These are phyloP conservation scores for Cercospora sp. DNA, from an alignment of 2,329 filamentous ascomycete genomes.

Conservation along the genomic window DNA sequence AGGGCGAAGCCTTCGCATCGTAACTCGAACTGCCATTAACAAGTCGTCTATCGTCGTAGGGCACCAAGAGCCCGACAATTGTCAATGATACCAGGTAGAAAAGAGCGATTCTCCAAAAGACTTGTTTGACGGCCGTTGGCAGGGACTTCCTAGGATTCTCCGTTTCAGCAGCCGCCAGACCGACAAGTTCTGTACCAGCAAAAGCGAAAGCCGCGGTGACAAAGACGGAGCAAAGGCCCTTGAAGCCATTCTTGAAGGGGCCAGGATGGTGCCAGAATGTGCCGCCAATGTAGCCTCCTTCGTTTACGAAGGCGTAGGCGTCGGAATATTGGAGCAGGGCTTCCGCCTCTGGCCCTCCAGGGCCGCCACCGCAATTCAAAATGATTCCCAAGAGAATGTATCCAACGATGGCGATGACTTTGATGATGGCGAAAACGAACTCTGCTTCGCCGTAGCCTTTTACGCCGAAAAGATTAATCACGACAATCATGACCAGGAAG, in stretches of 20 bases:
- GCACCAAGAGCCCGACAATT: constrained; percentile 39
- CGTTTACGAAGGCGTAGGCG: constrained; percentile 35
- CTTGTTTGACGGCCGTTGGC: constrained; percentile 39
- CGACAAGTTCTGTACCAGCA: constrained; percentile 64
- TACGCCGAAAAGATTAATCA: constrained; percentile 39
- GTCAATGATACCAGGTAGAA: constrained; percentile 40
- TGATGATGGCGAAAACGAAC: constrained; percentile 41
- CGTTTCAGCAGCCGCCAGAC: constrained; percentile 56
- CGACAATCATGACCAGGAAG: constrained; percentile 36
- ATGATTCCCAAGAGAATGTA: constrained; percentile 66
- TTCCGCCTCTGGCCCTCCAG: constrained; percentile 32
- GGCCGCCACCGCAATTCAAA: constrained; percentile 60
- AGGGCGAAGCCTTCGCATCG: constrained; percentile 56
- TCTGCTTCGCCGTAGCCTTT: constrained; percentile 41
- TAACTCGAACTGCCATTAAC: constrained; percentile 39
- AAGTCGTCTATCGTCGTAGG: constrained; percentile 36
- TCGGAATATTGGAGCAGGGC: constrained; percentile 15
- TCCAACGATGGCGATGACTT: constrained; percentile 53
- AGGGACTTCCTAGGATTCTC: constrained; percentile 52
- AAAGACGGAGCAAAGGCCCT: constrained; percentile 64
- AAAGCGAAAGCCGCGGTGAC: constrained; percentile 65
- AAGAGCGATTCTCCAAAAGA: constrained; percentile 40
- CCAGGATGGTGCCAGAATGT: constrained; percentile 47
- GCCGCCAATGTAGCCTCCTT: constrained; percentile 60
- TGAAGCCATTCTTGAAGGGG: constrained; percentile 59